Base-by-base conservation (phyloP, 306 rosid genomes). In the Prunus dulcis region DNA sequence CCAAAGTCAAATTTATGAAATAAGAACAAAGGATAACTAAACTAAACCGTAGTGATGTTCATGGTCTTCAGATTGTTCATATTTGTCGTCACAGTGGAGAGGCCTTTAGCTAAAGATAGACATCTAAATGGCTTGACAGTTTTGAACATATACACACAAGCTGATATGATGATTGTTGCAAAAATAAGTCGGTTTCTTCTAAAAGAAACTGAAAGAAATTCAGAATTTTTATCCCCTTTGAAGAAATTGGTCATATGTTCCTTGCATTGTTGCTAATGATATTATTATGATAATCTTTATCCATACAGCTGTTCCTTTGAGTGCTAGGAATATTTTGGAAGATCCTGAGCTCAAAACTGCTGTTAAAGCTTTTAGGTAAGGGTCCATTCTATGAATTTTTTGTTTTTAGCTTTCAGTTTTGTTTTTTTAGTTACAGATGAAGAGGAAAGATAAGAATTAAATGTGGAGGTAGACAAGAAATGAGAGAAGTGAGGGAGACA, bases 281-380 rank as follows among this genome's bases (percentile, higher is more conserved):
- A 14, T 69, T 76, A 69, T 67, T 67, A 23, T 3, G n/a, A 10
- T 71, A 30, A 63, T 30, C 25, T 17, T 65, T 70, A 27, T 27
- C 56, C 9, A 78, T 84, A 81, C 90, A 94, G 98, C 85, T 85
- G 93, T 86, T 80, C 97, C 98, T 72, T 28, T 94, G 78, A 79
- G 95, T 23, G 87, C 95, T 80, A 89, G 98, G 82, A 92, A 92
- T 80, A 94, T 94, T 79, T 84, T 92, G 91, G 96, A 89, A 82
- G 76, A 94, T 69, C 84, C 86, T 23, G 97, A 92, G 73, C 89
- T 94, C 81, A 91, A 92, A 92, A 82, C 20, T 87, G 97, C 96
- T 52, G 97, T 94, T 55, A 94, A 91, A 82, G 80, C 93, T 63
- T 88, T 84, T 86, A 91, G 98, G 97, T 91, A 30, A 27, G 66